phyloP scores from a whole-genome alignment of 2,329 filamentous ascomycete genomes.

The Waltergamsia citrina region DNA sequence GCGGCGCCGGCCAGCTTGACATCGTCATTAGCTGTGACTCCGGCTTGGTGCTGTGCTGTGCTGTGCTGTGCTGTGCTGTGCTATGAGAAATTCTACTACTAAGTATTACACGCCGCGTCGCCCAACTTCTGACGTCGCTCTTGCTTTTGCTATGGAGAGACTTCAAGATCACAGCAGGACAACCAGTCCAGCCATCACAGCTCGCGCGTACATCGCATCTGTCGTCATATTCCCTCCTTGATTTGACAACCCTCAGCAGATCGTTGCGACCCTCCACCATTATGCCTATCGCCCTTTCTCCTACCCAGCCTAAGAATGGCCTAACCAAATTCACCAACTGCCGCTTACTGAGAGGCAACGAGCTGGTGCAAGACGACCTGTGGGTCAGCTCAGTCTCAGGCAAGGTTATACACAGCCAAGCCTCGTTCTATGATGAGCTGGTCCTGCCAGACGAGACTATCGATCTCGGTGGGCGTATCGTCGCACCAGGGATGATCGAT shows the following conservation, averaged over 20 bases:
- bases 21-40: background rate
- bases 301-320: constrained; percentile 30
- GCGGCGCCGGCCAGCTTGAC: background rate
- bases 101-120: background rate
- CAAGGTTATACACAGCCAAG: constrained; percentile 67
- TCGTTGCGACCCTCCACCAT: constrained; percentile 7
- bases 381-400: constrained; percentile 79
- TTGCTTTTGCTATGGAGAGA: constrained; percentile 1
- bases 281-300: constrained; percentile 39
- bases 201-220: too few species aligned
- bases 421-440: constrained; percentile 58
- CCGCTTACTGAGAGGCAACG: constrained; percentile 58
- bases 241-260: too few species aligned
- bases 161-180: background rate
- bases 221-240: background rate
- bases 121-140: background rate
- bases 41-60: too few species aligned
- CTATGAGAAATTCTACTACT: constrained; percentile 1
- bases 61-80: too few species aligned
- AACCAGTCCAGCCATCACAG: too few species aligned
- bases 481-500: constrained; percentile 82
- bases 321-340: constrained; percentile 91
- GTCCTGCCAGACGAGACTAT: constrained; percentile 64
- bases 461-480: constrained; percentile 72
- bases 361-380: constrained; percentile 68